These are phyloP conservation scores for Cystobasidium ongulense DNA, from an alignment of 768 basidiomycete species.

Conservation along the genomic window DNA sequence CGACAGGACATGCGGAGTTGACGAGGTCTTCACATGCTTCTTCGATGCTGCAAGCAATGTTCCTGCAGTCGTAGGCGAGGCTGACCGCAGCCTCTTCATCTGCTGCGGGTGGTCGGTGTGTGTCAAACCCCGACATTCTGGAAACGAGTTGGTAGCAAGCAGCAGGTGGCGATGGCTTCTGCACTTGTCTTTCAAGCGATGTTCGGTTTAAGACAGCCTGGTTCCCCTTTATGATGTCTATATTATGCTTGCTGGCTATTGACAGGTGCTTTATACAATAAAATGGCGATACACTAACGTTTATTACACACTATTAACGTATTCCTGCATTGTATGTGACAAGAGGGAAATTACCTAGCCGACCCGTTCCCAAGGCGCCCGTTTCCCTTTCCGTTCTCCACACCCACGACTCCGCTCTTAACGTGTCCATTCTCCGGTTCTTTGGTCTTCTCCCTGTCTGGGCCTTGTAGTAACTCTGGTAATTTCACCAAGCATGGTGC, in stretches of 20 bases:
- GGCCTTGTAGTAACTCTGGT: not conserved
- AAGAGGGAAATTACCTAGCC: too few relatives aligned
- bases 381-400: not conserved
- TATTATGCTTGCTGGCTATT: too few relatives aligned
- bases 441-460: conserved; percentile 12
- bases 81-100: not conserved
- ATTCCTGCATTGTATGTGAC: too few relatives aligned
- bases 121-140: too few relatives aligned
- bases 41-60: not conserved
- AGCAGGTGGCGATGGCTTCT: not conserved
- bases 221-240: too few relatives aligned
- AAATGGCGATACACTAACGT: too few relatives aligned
- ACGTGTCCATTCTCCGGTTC: conserved; percentile 13
- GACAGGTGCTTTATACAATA: too few relatives aligned
- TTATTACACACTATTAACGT: too few relatives aligned
- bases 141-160: not conserved
- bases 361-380: not conserved
- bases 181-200: too few relatives aligned
- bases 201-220: too few relatives aligned
- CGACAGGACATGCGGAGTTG: not conserved
- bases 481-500: conserved; percentile 23
- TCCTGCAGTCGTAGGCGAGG: not conserved
- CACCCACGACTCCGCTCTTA: not conserved
- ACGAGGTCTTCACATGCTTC: not conserved
- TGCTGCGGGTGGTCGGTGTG: not conserved